Conservation (phyloP, 179 eudicot genomes). For the Carnegiea gigantea region DNA sequence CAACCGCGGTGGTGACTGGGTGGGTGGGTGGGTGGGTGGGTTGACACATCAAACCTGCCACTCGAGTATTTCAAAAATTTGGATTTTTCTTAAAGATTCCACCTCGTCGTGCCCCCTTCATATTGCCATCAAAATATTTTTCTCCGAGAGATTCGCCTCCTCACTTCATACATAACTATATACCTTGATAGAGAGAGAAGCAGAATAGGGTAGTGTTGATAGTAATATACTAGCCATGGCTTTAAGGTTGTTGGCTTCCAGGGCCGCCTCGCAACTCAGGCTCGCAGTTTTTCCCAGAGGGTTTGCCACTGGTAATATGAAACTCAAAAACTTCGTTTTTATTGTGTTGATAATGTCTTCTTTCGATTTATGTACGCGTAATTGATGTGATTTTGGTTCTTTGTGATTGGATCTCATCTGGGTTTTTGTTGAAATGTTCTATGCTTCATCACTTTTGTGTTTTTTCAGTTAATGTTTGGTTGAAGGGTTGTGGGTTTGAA, state of each 20-base stretch:
- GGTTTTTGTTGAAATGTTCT: slow-evolving; percentile 19
- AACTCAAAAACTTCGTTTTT: slow-evolving; percentile 1
- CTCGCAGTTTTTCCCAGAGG: slow-evolving; percentile 60
- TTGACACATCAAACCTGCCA: slow-evolving; percentile 28
- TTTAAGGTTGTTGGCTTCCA: slow-evolving; percentile 68
- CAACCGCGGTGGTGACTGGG: slow-evolving; percentile 1
- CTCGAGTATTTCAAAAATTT: neutral
- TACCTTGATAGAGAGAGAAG: neutral
- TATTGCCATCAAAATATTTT: neutral
- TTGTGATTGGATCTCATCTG: slow-evolving; percentile 23
- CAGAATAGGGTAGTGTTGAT: neutral
- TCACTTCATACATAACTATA: neutral
- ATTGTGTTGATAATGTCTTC: neutral
- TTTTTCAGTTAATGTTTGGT: neutral
- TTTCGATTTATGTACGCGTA: neutral
- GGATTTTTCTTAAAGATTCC: slow-evolving; percentile 7
- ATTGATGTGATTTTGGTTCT: slow-evolving; percentile 13
- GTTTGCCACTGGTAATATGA: slow-evolving; percentile 61
- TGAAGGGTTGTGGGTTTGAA: neutral
- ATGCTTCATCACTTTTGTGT: no score
- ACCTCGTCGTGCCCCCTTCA: neutral
- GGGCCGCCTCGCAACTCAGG: slow-evolving; percentile 66
- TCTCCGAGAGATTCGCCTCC: slow-evolving; percentile 12
- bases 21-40: slow-evolving; percentile 13
- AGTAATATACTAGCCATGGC: slow-evolving; percentile 42